Base-by-base conservation (phyloP, 1,284 basidiomycete species). In the Calocybe gambosa region DNA sequence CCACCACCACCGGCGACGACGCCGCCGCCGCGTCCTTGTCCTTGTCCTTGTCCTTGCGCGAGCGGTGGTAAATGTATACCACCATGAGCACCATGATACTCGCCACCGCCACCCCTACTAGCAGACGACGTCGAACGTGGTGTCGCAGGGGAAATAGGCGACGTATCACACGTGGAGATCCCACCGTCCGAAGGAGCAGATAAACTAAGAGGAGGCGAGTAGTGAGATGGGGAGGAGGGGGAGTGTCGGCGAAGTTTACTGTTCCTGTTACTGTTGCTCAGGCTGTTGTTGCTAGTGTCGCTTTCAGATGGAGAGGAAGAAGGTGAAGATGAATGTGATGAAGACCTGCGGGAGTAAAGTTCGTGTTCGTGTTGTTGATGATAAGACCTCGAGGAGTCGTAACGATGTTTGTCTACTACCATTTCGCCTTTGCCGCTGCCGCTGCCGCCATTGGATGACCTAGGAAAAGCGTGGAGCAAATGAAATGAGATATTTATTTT, bases 131-230 rank as follows among this genome's bases (percentile, higher is more conserved):
- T 55, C 6, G 71, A 75, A 42, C 62, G 68, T 37, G 73, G 73
- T 10, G 73, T 76, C 1, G 65, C 60, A 15, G 73, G 74, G 8
- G 73, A 73, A 23, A 70, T 62, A 8, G 73, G 74, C n/a, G 74
- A 77, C 3, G 67, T 62, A 42, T 67, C 70, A 20, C 70, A 70
- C 1, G 64, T 68, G 1, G 75, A 74, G 50, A 61, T 52, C n/a
- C n/a, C n/a, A 34, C 56, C 54, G 39, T 65, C 63, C 16, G 66
- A 64, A 15, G 57, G 59, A 2, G 56, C 57, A 7, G 60, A 54
- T 25, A 59, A 49, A 23, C 49, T 50, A 26, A 52, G 45, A 43
- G 50, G 41, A 13, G 41, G 21, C 21, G 21, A 23, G 21, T 23
- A 23, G 21, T 23, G 33, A 21, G 20, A 15, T 20, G 18, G 49